Percentiles rank a stretch among this genome's conserved stretches.
phyloP scores from a whole-genome alignment of 75 land plant genomes.

The Sequoia sempervirens region DNA sequence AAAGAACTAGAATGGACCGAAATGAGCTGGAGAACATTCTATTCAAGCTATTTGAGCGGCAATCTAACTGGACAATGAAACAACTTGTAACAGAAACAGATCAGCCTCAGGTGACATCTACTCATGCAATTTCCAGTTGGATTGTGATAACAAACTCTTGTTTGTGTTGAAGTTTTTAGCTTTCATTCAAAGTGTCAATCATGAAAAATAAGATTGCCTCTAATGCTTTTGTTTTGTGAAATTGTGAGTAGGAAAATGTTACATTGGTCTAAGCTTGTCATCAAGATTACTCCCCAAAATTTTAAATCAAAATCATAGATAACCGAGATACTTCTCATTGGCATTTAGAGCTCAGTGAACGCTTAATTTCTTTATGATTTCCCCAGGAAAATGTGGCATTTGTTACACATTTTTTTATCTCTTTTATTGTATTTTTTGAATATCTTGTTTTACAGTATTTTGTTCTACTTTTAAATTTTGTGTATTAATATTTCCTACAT shows the following conservation, averaged over 20 bases:
- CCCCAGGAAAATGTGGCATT: no score
- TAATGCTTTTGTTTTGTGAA: background rate
- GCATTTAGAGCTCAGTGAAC: background rate
- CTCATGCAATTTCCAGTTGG: background rate
- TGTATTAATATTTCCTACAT: background rate
- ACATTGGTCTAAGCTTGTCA: background rate
- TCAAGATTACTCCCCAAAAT: background rate
- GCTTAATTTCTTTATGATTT: no score
- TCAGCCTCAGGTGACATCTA: slow-evolving; percentile 82
- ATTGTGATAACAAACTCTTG: background rate
- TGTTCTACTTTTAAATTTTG: background rate
- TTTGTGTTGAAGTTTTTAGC: background rate
- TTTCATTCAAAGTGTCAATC: background rate
- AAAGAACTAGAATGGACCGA: slow-evolving; percentile 86
- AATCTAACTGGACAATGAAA: slow-evolving; percentile 95
- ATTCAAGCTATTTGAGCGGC: slow-evolving; percentile 93
- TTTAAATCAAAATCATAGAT: background rate
- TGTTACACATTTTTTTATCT: no score
- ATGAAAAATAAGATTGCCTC: background rate
- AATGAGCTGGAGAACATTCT: slow-evolving; percentile 81
- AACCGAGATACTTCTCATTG: background rate
- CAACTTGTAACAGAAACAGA: slow-evolving; percentile 91
- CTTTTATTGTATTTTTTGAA: background rate
- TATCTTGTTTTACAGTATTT: background rate
- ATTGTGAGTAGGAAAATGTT: background rate